A percentile compares a stretch with the other conserved stretches of the same genome.
These are phyloP conservation scores for Coccinonectria pachysandricola DNA, from an alignment of 2,329 filamentous ascomycete species.

Conservation along the genomic window DNA sequence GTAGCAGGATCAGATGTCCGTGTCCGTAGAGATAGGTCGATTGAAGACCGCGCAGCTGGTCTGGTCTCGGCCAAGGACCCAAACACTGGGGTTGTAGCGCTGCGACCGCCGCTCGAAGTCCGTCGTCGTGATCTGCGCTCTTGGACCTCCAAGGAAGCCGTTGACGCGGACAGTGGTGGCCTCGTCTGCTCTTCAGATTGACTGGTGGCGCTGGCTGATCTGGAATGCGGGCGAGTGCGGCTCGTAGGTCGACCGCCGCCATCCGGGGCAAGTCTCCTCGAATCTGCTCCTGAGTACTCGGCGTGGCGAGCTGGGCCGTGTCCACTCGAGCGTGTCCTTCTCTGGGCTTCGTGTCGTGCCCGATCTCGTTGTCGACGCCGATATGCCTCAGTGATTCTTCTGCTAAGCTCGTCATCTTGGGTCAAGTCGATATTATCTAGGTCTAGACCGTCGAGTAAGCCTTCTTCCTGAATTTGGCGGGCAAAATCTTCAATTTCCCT, in stretches of 20 bases:
- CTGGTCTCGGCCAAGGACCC: conserved; percentile 32
- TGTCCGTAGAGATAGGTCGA: conserved; percentile 45
- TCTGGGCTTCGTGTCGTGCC: conserved; percentile 36
- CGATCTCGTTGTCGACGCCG: conserved; percentile 61
- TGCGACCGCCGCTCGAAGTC: conserved; percentile 45
- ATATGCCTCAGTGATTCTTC: conserved; percentile 83
- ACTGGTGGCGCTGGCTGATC: conserved; percentile 34
- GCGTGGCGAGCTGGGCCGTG: conserved; percentile 23
- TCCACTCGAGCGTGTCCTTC: conserved; percentile 31
- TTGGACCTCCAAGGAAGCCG: conserved; percentile 22
- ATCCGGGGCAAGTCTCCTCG: conserved; percentile 19
- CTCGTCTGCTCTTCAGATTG: conserved; percentile 39
- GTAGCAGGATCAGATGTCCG: conserved; percentile 27
- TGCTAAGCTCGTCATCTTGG: conserved; percentile 82
- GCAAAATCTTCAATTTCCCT: conserved; percentile 85
- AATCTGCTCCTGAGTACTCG: conserved; percentile 15
- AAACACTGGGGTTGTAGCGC: conserved; percentile 38
- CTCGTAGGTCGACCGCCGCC: conserved; percentile 17
- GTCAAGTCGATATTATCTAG: conserved; percentile 74
- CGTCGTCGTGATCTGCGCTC: conserved; percentile 31
- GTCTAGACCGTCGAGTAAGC: conserved; percentile 78
- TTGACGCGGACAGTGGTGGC: conserved; percentile 30
- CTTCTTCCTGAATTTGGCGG: conserved; percentile 79
- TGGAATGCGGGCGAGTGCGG: conserved; percentile 32
- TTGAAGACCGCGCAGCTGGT: conserved; percentile 52